Conservation (phyloP, 208 protist genomes). For the Crithidia bombi region DNA sequence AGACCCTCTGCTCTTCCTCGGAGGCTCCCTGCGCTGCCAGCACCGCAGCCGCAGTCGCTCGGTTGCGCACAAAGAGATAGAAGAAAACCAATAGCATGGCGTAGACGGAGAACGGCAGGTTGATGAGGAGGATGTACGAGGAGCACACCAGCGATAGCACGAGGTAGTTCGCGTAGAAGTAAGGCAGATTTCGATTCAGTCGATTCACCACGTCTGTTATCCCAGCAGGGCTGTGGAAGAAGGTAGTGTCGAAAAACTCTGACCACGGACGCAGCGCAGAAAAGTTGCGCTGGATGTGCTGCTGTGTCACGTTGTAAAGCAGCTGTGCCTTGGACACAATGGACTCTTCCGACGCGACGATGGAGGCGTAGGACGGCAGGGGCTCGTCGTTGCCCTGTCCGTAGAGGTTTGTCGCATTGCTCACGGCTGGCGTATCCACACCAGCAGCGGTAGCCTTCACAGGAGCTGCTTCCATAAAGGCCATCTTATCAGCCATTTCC, state of each 20-base stretch:
- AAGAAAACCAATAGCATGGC: conserved; percentile 39
- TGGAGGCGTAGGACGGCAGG: conserved; percentile 36
- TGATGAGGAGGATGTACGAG: conserved; percentile 81
- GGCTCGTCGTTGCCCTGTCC: conserved; percentile 18
- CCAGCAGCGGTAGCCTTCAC: not conserved
- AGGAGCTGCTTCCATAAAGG: conserved; percentile 38
- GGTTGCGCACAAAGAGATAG: conserved; percentile 58
- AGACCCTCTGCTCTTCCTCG: conserved; percentile 44
- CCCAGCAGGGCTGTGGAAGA: conserved; percentile 58
- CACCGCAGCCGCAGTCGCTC: conserved; percentile 20
- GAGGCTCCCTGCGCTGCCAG: conserved; percentile 22
- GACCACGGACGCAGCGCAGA: conserved; percentile 67
- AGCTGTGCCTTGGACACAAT: conserved; percentile 35
- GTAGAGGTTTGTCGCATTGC: conserved; percentile 2
- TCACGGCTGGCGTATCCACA: not conserved
- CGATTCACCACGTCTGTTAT: conserved; percentile 65
- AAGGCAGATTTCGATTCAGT: conserved; percentile 71
- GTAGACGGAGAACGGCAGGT: conserved; percentile 77
- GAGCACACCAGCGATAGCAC: conserved; percentile 77
- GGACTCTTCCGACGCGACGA: conserved; percentile 34
- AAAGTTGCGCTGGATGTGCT: conserved; percentile 45
- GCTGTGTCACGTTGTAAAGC: conserved; percentile 39
- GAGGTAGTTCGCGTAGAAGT: conserved; percentile 93
- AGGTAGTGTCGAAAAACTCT: conserved; percentile 82
- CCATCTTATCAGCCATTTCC: conserved; percentile 36